Conservation (phyloP, 2,329 filamentous ascomycete species). For the Colletotrichum tropicicola region DNA sequence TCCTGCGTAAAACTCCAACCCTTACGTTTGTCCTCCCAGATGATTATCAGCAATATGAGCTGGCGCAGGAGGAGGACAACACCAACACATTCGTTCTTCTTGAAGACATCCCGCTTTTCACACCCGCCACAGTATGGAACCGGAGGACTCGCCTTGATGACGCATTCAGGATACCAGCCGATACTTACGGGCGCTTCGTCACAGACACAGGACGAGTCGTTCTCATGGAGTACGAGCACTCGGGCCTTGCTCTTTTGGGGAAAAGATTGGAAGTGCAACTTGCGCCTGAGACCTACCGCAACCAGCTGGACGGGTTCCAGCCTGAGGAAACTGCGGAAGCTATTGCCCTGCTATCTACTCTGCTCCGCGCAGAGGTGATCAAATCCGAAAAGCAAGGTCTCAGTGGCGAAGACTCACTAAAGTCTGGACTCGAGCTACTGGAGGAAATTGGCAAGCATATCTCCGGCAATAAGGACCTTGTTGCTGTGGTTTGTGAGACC, state of each 20-base stretch:
- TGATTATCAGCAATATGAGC: slow-evolving; percentile 77
- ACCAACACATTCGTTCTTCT: slow-evolving; percentile 79
- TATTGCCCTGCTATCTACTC: slow-evolving; percentile 76
- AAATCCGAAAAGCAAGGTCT: slow-evolving; percentile 38
- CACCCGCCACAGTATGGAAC: slow-evolving; percentile 53
- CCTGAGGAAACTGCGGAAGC: slow-evolving; percentile 75
- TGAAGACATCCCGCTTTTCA: slow-evolving; percentile 71
- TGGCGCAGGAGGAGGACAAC: slow-evolving; percentile 87
- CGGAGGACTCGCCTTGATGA: slow-evolving; percentile 55
- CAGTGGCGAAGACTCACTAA: slow-evolving; percentile 31
- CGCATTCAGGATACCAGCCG: slow-evolving; percentile 69
- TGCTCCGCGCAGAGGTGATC: slow-evolving; percentile 65
- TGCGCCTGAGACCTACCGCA: slow-evolving; percentile 61
- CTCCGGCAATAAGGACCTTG: slow-evolving; percentile 74
- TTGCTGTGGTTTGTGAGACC: slow-evolving; percentile 83
- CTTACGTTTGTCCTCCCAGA: slow-evolving; percentile 82
- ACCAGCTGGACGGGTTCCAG: slow-evolving; percentile 62
- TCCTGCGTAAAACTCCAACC: slow-evolving; percentile 74
- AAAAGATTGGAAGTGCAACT: slow-evolving; percentile 77
- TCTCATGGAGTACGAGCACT: slow-evolving; percentile 81
- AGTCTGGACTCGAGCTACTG: slow-evolving; percentile 58
- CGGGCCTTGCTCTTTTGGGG: slow-evolving; percentile 81
- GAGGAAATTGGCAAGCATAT: slow-evolving; percentile 64
- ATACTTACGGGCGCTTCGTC: slow-evolving; percentile 77
- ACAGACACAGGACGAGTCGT: slow-evolving; percentile 81